Base-by-base conservation (phyloP, 306 rosid genomes). In the Medicago ruthenica region DNA sequence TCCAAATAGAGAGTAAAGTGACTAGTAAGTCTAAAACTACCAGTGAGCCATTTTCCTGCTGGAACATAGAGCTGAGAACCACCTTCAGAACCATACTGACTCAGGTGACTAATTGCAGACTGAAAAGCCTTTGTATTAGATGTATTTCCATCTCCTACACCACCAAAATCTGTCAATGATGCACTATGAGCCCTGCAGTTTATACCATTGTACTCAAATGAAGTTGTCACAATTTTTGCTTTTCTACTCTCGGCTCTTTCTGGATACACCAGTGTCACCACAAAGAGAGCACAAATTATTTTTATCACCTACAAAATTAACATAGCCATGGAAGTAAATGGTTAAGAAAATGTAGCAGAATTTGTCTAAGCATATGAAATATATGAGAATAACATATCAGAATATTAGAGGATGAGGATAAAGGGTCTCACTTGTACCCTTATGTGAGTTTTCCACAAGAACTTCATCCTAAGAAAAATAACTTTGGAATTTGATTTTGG, bases 11-110 rank as follows among this genome's bases (percentile, higher is more conserved):
- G 96, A 0, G 96, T 90, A 83, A 92, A 92, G 69, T 92, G 92
- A 74, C 96, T 92, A 15, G 81, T 92, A 76, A 90, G 88, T 69
- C 82, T 85, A 82, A 92, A 90, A 70, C 93, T 90, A 1, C 97
- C 96, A 14, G 97, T 92, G 61, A 92, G 86, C 92, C 96, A 92
- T 79, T 83, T 87, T n/a, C 97, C 97, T 0, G 93, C 80, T 18
- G 97, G 97, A 78, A 92, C 93, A 40, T 84, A 86, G 20, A 92
- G 89, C 78, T 85, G 86, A 41, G 96, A 73, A 2, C 97, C 96
- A n/a, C 93, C 97, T 17, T 79, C 79, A 6, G 88, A 77, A n/a
- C 76, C 70, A 79, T 80, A 92, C 86, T 88, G 90, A 41, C 89
- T 84, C 60, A 92, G 78, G 41, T 83, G 73, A 17, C 67, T 71